These are phyloP conservation scores for Xylaria scruposa DNA, from an alignment of 495 filamentous ascomycete genomes.

Conservation along the genomic window DNA sequence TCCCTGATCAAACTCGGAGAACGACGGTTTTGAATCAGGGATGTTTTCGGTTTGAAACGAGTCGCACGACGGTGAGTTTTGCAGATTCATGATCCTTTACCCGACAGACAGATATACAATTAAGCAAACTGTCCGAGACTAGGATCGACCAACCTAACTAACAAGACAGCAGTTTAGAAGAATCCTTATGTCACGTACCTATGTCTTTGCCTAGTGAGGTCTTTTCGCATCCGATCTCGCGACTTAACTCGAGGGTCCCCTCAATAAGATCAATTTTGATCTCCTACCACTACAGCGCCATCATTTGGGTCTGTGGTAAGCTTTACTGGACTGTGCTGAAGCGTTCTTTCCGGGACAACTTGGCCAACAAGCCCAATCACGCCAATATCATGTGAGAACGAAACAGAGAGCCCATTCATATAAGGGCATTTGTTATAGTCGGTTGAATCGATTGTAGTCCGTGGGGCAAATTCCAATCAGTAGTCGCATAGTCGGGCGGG, in stretches of 20 bases:
- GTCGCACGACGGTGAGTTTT: constrained; percentile 20
- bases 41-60: constrained; percentile 25
- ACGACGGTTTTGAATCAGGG: constrained; percentile 23
- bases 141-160: not conserved
- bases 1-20: constrained; percentile 2
- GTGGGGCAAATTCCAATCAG: constrained; percentile 20
- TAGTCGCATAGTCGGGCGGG: constrained; percentile 14
- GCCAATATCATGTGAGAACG: constrained; percentile 19
- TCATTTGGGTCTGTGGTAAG: not conserved
- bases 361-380: not conserved
- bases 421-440: constrained; percentile 23
- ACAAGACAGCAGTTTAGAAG: not conserved
- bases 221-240: not conserved
- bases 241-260: not conserved
- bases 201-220: not conserved
- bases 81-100: not conserved
- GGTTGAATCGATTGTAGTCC: constrained; percentile 1
- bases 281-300: constrained; percentile 6
- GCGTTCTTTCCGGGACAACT: not conserved
- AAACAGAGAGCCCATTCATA: not conserved
- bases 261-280: not conserved
- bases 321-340: not conserved
- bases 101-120: not conserved
- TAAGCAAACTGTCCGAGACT: not conserved
- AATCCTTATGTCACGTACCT: constrained; percentile 11